Base-by-base conservation (phyloP, 2,329 filamentous ascomycete genomes). In the Lomentospora prolificans region DNA sequence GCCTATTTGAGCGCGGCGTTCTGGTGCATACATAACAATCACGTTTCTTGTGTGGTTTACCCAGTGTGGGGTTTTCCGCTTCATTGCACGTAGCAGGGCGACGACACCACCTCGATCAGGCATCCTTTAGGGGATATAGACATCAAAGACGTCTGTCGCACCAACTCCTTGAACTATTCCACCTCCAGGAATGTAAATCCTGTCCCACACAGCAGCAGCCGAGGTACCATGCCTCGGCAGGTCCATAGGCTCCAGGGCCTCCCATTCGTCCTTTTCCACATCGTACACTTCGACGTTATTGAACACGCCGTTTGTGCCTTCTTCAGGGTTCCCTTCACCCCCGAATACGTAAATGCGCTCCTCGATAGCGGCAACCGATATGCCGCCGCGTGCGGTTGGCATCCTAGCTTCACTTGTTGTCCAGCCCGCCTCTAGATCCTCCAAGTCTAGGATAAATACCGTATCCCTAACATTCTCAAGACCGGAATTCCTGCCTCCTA, bases 371-470 rank as follows among this genome's bases (percentile, higher is more conserved):
- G 60, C 66, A 1, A 58, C 63, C 71, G 57, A 57, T 0, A 61
- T 53, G 0, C 70, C 71, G 2, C 70, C 72, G 0, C 70, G 62
- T 0, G 71, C 55, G 2, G 68, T 72, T 0, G 69, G 68, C 70
- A 75, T 71, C n/a, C 50, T 57, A 3, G 53, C 61, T 5, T 55
- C 48, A 8, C 61, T 64, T 1, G 61, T 64, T 0, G 9, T 57
- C 70, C 69, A 72, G 3, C 64, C 64, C 2, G 53, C 41, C 8
- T 58, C 53, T 4, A 62, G 44, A 8, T 65, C 46, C 1, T 59
- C 57, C 0, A 74, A 59, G 36, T 72, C 65, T 1, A 72, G 60
- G 0, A 62, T 57, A 51, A 68, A 73, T 0, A 71, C 70, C 0
- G 65, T 71, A 25, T 68, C 66, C 7, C 62, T 62, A 14, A 66